Conservation (phyloP, 495 filamentous ascomycete species). For the Trichoderma asperelloides region DNA sequence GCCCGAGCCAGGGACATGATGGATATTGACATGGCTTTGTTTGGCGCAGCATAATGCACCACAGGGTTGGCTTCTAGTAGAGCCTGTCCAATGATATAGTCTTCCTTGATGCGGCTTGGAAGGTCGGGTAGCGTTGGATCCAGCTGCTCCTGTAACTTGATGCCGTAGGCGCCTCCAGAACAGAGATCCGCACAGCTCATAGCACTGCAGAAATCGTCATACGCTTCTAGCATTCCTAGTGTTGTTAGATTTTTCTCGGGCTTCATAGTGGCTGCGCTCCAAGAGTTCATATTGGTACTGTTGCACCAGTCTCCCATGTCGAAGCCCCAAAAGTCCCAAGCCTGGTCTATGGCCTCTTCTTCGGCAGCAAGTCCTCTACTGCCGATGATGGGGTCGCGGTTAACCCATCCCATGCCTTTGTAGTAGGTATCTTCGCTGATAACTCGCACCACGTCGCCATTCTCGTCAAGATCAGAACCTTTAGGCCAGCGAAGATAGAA, state of each 20-base stretch:
- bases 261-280: conserved; percentile 16
- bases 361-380: conserved; percentile 21
- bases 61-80: conserved; percentile 10
- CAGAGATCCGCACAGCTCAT: conserved; percentile 46
- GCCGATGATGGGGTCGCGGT: conserved; percentile 37
- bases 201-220: conserved; percentile 24
- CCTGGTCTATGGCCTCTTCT: conserved; percentile 44
- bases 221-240: conserved; percentile 22
- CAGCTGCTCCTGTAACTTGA: conserved; percentile 33
- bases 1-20: conserved; percentile 31
- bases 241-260: background rate
- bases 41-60: conserved; percentile 19
- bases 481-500: conserved; percentile 67
- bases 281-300: conserved; percentile 21
- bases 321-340: conserved; percentile 49
- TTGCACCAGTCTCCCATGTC: conserved; percentile 39
- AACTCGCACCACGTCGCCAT: conserved; percentile 62
- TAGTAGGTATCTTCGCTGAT: conserved; percentile 75
- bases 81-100: background rate
- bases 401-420: conserved; percentile 68
- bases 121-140: conserved; percentile 56
- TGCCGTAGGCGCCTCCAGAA: conserved; percentile 30
- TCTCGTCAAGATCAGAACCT: conserved; percentile 55
- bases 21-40: conserved; percentile 18
- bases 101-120: conserved; percentile 18